Base-by-base conservation (phyloP, 352 stramenopile species). In the Chrysophaeum taylorii region DNA sequence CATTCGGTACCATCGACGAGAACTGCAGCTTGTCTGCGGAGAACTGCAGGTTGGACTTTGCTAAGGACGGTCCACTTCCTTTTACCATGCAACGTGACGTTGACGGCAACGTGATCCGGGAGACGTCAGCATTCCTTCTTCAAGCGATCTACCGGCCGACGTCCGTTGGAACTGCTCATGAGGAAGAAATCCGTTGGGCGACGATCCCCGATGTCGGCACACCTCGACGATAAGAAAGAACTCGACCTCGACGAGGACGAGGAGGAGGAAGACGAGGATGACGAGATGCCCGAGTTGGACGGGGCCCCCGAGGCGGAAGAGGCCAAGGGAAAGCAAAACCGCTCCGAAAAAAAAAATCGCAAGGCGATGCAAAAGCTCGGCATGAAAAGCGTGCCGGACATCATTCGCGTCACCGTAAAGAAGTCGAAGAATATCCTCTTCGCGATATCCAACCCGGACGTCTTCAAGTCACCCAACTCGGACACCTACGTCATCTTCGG, bases 351-450 rank as follows among this genome's bases (percentile, higher is more conserved):
- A 86, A 98, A 99, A 84, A 89, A 91, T 53, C 91, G 94, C 76
- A 98, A 98, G 85, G 92, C 93, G 66, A 97, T 99, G 89, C 89
- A 96, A 79, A 98, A 98, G 87, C 87, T 98, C 52, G 93, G 93
- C 66, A 94, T 99, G 85, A 96, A 96, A 76, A 84, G 88, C 36
- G 89, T 99, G 54, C 82, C 86, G 64, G 94, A 92, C 77, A 92
- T 99, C 79, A 89, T 96, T 73, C 87, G 93, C 71, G 93, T 98
- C 57, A 97, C 92, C 21, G 94, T 99, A 70, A 98, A 98, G 84
- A 96, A 95, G 82, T 43, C 39, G 29, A 97, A 97, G 83, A 97
- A 95, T 78, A 86, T 92, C 50, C 71, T 91, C n/a, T 98, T 99
- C 79, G 93, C 97, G 25, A 98, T 98, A 76, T 90, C 87, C 75